Conservation (phyloP, 768 basidiomycete species). For the Mycena floridula region DNA sequence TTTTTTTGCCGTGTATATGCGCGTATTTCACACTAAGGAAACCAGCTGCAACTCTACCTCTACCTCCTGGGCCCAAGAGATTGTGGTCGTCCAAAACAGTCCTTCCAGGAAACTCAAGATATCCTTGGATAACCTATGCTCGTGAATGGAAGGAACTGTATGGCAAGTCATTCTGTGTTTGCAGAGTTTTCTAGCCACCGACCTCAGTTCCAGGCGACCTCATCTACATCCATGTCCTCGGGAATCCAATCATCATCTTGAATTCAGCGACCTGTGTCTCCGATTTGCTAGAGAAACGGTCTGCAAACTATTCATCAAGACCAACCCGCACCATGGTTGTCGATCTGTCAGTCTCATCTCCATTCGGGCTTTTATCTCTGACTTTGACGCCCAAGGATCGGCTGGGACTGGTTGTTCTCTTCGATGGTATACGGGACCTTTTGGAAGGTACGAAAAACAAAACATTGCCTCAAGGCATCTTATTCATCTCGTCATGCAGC, state of each 20-base stretch:
- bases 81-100: slow-evolving; percentile 28
- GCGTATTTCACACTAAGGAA: too few species aligned
- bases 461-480: too few species aligned
- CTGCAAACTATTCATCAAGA: slow-evolving; percentile 32
- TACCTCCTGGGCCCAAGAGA: slow-evolving; percentile 34
- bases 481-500: too few species aligned
- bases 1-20: too few species aligned
- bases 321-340: too few species aligned
- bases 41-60: too few species aligned
- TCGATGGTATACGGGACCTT: slow-evolving; percentile 29
- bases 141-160: slow-evolving; percentile 34
- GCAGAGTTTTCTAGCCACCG: slow-evolving; percentile 10
- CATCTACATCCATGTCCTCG: slow-evolving; percentile 36
- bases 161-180: slow-evolving; percentile 19
- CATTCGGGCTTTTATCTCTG: too few species aligned
- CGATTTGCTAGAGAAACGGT: slow-evolving; percentile 41
- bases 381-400: too few species aligned
- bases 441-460: slow-evolving; percentile 18
- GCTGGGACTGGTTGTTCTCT: slow-evolving; percentile 42
- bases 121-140: slow-evolving; percentile 42
- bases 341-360: too few species aligned
- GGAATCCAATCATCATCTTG: slow-evolving; percentile 40
- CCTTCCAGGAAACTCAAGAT: too few species aligned
- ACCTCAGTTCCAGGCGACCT: slow-evolving; percentile 43
- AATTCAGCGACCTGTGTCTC: slow-evolving; percentile 33